phyloP scores from a whole-genome alignment of 805 yeast species.

The Cyberlindnera amylophila region DNA sequence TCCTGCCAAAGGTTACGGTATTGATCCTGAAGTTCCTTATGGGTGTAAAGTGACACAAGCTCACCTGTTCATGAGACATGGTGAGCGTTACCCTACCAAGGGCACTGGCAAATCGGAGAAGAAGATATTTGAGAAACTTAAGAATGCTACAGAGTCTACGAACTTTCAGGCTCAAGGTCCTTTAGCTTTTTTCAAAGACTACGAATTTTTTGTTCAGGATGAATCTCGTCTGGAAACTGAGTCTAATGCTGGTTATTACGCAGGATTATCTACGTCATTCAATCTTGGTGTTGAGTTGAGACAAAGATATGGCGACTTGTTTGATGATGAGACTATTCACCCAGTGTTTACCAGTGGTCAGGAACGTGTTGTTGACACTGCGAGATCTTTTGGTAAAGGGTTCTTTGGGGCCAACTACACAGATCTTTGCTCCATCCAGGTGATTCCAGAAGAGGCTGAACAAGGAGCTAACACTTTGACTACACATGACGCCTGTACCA shows the following conservation, averaged over 20 bases:
- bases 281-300: conserved; percentile 44
- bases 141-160: conserved; percentile 28
- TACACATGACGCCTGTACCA: conserved; percentile 41
- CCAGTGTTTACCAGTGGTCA: conserved; percentile 48
- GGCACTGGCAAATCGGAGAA: conserved; percentile 30
- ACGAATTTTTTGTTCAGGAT: conserved; percentile 45
- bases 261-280: conserved; percentile 45
- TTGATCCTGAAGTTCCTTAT: conserved; percentile 43
- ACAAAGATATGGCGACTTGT: conserved; percentile 39
- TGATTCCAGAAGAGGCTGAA: conserved; percentile 38
- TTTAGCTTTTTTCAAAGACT: conserved; percentile 49
- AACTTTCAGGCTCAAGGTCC: conserved; percentile 45
- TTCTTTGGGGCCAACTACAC: conserved; percentile 41
- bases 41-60: conserved; percentile 60
- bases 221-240: conserved; percentile 40
- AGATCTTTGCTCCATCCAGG: conserved; percentile 30
- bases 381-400: conserved; percentile 44
- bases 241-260: conserved; percentile 35
- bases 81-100: conserved; percentile 67
- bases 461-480: conserved; percentile 51
- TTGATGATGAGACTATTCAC: conserved; percentile 33
- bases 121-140: conserved; percentile 32
- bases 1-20: conserved; percentile 49
- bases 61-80: conserved; percentile 71
- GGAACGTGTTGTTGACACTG: conserved; percentile 44